Evolutionary conservation across 192 early-diverging fungal species (phyloP).

Genomic region (Rhizophagus clarus): DNA sequence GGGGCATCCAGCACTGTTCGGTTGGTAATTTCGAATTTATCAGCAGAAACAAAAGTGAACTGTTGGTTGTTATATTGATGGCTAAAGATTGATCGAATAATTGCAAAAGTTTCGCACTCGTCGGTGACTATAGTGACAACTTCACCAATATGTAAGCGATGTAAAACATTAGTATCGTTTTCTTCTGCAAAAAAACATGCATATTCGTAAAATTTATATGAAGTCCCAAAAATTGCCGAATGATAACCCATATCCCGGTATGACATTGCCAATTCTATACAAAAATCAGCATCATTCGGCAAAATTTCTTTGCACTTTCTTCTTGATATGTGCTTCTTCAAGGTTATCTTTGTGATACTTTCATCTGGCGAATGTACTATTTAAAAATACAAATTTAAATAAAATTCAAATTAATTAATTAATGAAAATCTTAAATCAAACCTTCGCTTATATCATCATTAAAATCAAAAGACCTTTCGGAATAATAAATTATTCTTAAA

Average conservation of each 20-base stretch:
- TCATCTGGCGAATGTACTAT: neutral
- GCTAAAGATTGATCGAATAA: too few species aligned
- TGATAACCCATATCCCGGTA: too few species aligned
- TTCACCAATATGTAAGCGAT: neutral
- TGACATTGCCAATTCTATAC: neutral
- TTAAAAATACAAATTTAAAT: neutral
- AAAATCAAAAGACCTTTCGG: neutral
- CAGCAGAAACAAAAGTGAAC: too few species aligned
- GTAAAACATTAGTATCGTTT: neutral
- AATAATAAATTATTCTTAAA: neutral
- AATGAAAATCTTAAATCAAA: neutral
- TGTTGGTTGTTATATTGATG: too few species aligned
- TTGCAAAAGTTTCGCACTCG: too few species aligned
- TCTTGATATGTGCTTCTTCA: neutral
- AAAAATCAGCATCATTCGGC: neutral
- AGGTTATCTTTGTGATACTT: neutral
- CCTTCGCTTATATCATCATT: neutral
- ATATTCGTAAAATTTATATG: neutral
- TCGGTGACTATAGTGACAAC: too few species aligned
- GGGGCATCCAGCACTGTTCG: too few species aligned
- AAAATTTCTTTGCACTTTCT: neutral
- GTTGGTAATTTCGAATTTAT: too few species aligned
- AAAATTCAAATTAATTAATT: neutral
- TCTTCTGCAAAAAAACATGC: neutral
- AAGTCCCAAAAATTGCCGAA: neutral